Conservation (phyloP, 148 eudicot genomes). For the Drosera capensis region DNA sequence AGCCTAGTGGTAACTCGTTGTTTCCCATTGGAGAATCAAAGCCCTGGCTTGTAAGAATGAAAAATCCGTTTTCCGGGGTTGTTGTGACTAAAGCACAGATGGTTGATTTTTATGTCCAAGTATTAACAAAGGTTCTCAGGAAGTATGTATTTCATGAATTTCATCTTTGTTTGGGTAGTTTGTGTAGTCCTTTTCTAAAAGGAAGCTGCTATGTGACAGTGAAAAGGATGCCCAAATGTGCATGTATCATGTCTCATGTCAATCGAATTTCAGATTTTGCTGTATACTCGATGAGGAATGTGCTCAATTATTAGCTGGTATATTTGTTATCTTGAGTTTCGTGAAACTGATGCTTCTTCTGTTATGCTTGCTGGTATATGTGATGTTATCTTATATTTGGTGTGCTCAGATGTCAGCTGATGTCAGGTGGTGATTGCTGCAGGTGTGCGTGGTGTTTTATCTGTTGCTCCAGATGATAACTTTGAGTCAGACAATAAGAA, state of each 20-base stretch:
- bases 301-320: constrained; percentile 54
- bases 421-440: constrained; percentile 9
- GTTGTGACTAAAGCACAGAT: constrained; percentile 37
- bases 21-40: constrained; percentile 41
- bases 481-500: constrained; percentile 43
- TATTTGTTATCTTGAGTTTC: constrained; percentile 1
- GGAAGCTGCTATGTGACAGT: constrained; percentile 19
- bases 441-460: constrained; percentile 70
- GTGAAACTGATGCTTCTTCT: not conserved
- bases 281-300: constrained; percentile 64
- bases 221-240: constrained; percentile 88
- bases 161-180: constrained; percentile 6
- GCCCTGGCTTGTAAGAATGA: constrained; percentile 62
- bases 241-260: constrained; percentile 54
- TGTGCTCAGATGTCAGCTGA: not conserved
- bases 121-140: constrained; percentile 38
- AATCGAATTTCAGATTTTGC: constrained; percentile 67
- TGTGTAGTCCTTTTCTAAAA: not conserved
- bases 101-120: constrained; percentile 48
- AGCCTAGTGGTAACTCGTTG: constrained; percentile 9
- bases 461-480: constrained; percentile 44
- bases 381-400: not conserved
- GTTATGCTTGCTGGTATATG: not conserved
- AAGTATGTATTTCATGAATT: no score
- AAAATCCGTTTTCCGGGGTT: constrained; percentile 28